Evolutionary conservation across 2,329 filamentous ascomycete genomes (phyloP), one percentile per base, ranked within the genome.

Genomic region (Neodidymelliopsis sp.): DNA sequence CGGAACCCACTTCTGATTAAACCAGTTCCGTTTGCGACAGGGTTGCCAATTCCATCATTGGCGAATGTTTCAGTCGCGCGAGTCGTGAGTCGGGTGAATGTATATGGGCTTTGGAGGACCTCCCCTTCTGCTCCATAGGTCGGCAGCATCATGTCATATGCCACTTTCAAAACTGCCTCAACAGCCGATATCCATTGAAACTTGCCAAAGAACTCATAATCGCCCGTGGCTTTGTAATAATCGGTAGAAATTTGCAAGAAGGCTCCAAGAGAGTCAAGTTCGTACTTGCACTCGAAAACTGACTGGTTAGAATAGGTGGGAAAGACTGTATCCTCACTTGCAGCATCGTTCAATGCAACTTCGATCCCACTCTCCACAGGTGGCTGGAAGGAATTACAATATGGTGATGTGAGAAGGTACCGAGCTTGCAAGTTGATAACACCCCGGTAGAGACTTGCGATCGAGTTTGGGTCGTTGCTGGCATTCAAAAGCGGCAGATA

Each of bases 381-480:
- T 16, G 79, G 76, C 54, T 81, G 79, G 59, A 81, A 81, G 4
- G 77, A 75, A 61, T 81, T 80, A 69, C 79, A 81, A 59, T 79
- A 81, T 5, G 79, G 79, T 12, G 81, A 83, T 23, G 81, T 80
- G 43, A 84, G 77, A 40, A 90, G 79, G 68, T 89, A 90, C 33
- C 87, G 79, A 16, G 86, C 78, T 66, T 90, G 87, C 5, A 88
- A 77, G 65, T 90, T 90, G 67, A 91, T 87, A 2, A 87, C 81
- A 1, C 87, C 87, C 11, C 87, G 81, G 72, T 86, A 89, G 0
- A 90, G 74, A 16, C 82, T 84, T 24, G 86, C 86, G 15, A 90
- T 77, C 0, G 85, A 86, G 62, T 85, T 76, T 4, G 75, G 71
- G 3, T 78, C 77, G 5, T 73, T 73, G 27, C 81, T 82, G 3